These are phyloP conservation scores for Funneliformis mosseae DNA, from an alignment of 192 early-diverging fungal genomes.

Conservation along the genomic window DNA sequence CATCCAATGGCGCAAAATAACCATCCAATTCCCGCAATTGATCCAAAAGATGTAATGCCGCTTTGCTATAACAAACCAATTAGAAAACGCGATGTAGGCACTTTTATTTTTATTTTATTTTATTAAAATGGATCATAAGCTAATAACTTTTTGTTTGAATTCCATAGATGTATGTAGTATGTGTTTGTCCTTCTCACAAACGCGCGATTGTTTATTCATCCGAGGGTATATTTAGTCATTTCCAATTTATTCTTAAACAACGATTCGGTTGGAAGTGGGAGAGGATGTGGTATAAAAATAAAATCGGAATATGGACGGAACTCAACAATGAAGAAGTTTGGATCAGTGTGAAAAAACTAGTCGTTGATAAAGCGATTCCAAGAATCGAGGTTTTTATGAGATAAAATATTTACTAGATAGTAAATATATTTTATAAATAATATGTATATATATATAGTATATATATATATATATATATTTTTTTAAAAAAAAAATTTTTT, in stretches of 20 bases:
- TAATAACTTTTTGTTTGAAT: neutral
- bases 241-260: neutral
- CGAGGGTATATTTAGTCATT: slow-evolving; percentile 3
- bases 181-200: slow-evolving; percentile 4
- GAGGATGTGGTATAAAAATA: slow-evolving; percentile 18
- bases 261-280: slow-evolving; percentile 24
- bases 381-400: slow-evolving; percentile 8
- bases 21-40: neutral
- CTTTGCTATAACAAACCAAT: neutral
- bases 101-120: neutral
- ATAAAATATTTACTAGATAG: neutral
- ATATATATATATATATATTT: too few species aligned
- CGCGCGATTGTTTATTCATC: neutral
- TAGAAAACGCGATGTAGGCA: neutral
- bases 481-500: too few species aligned
- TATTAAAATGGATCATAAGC: neutral
- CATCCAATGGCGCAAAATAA: neutral
- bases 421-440: too few species aligned
- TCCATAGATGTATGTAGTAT: neutral
- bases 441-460: too few species aligned
- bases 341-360: neutral
- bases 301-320: neutral
- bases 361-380: neutral
- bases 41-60: neutral
- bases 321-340: neutral